Evolutionary conservation across 2,329 filamentous ascomycete genomes (phyloP).

Genomic region (Cercospora zeae-maydis): DNA sequence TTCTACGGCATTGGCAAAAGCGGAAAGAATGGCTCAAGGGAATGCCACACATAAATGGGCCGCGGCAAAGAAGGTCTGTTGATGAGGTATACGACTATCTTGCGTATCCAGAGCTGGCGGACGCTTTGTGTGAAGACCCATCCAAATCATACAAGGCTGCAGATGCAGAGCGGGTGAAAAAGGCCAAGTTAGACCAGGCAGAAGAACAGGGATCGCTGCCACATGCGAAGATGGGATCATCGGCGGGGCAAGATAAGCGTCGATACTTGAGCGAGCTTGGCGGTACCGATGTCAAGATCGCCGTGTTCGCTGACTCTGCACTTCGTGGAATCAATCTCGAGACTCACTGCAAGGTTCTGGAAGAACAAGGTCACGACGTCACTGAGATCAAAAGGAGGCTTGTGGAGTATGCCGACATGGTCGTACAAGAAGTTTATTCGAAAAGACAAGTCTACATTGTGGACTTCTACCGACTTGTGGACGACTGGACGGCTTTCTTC

Average conservation of each 20-base stretch:
- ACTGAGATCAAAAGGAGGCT: conserved; percentile 12
- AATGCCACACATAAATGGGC: neutral
- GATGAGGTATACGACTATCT: neutral
- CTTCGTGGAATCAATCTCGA: conserved; percentile 30
- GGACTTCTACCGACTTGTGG: conserved; percentile 17
- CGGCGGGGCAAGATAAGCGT: neutral
- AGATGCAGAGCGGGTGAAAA: too few relatives aligned
- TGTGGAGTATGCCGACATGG: neutral
- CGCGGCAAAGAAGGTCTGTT: neutral
- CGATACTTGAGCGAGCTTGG: neutral
- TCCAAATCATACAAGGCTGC: neutral
- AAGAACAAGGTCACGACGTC: conserved; percentile 21
- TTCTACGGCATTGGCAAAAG: neutral
- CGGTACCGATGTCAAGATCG: neutral
- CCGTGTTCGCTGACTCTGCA: conserved; percentile 1
- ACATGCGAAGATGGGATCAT: neutral
- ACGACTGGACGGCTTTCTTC: conserved; percentile 28
- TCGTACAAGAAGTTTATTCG: neutral
- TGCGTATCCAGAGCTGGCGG: neutral
- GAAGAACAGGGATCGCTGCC: neutral
- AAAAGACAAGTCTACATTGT: neutral
- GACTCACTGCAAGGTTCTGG: conserved; percentile 26
- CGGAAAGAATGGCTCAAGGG: neutral
- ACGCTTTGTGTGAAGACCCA: conserved; percentile 3
- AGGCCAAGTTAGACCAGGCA: neutral